phyloP scores from a whole-genome alignment of 345 rosid genomes.

The Zanthoxylum bungeanum region DNA sequence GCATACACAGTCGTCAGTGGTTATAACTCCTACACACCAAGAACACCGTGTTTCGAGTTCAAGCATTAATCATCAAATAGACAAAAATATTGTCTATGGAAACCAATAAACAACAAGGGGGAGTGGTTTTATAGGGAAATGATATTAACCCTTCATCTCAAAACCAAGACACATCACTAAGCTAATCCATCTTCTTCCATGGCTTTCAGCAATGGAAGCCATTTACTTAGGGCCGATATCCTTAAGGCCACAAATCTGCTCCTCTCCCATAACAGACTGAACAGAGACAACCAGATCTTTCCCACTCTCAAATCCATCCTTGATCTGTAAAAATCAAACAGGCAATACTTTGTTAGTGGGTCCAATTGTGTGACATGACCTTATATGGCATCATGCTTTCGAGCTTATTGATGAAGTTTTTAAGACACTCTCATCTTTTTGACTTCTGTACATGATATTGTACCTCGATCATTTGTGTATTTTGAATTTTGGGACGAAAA shows the following conservation, averaged over 20 bases:
- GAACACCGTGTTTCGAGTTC: not conserved
- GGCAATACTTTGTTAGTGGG: no score
- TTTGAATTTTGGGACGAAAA: no score
- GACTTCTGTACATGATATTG: no score
- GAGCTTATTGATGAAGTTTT: no score
- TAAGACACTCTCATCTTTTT: no score
- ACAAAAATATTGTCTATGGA: constrained; percentile 9
- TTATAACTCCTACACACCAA: constrained; percentile 9
- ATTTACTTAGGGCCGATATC: constrained; percentile 65
- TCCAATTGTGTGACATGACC: no score
- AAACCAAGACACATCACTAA: constrained; percentile 9
- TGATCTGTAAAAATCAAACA: constrained; percentile 41
- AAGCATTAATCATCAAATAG: not conserved
- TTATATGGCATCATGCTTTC: no score
- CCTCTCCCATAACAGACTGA: constrained; percentile 92
- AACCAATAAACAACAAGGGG: constrained; percentile 11
- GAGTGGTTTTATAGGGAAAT: constrained; percentile 15
- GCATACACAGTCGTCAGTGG: not conserved
- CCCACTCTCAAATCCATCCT: constrained; percentile 68
- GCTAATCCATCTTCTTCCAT: no score
- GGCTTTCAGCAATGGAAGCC: not conserved
- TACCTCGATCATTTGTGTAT: no score
- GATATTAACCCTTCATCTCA: not conserved
- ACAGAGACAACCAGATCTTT: constrained; percentile 77
- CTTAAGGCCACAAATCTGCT: constrained; percentile 80